These are phyloP conservation scores for Taphrina flavorubra DNA, from an alignment of 1,139 yeast species.

Conservation along the genomic window DNA sequence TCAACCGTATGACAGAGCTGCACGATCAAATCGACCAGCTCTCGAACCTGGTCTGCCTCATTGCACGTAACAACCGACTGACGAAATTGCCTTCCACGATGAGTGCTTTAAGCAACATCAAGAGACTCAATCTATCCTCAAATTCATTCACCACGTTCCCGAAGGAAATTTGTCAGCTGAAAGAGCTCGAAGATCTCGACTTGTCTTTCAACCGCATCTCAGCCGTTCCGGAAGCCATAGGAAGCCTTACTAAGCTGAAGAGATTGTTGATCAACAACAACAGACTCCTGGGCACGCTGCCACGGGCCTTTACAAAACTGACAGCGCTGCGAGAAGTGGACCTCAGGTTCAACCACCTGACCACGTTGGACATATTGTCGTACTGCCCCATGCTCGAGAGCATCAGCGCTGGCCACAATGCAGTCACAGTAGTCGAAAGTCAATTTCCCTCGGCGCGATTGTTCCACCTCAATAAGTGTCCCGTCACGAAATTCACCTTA, in stretches of 20 bases:
- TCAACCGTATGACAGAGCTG: slow-evolving; percentile 51
- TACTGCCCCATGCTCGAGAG: slow-evolving; percentile 71
- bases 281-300: slow-evolving; percentile 63
- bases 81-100: slow-evolving; percentile 68
- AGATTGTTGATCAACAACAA: slow-evolving; percentile 79
- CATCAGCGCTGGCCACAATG: slow-evolving; percentile 76
- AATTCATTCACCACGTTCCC: slow-evolving; percentile 76
- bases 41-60: slow-evolving; percentile 46
- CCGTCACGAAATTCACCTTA: slow-evolving; percentile 75
- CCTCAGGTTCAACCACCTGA: slow-evolving; percentile 73
- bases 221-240: slow-evolving; percentile 66
- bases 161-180: slow-evolving; percentile 67
- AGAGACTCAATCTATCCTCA: slow-evolving; percentile 74
- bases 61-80: slow-evolving; percentile 68
- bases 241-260: slow-evolving; percentile 64
- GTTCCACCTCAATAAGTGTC: slow-evolving; percentile 70
- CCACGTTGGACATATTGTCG: slow-evolving; percentile 68
- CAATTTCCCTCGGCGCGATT: slow-evolving; percentile 64
- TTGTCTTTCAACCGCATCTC: slow-evolving; percentile 79
- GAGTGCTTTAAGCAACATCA: slow-evolving; percentile 62
- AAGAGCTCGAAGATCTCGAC: slow-evolving; percentile 70
- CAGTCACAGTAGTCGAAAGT: slow-evolving; percentile 72
- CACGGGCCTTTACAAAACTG: slow-evolving; percentile 61
- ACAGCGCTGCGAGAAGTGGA: slow-evolving; percentile 73
- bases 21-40: slow-evolving; percentile 23